A percentile compares a stretch with the other conserved stretches of the same genome.
These are phyloP conservation scores for Pseudohyphozyma bogoriensis DNA, from an alignment of 768 basidiomycete genomes.

Conservation along the genomic window DNA sequence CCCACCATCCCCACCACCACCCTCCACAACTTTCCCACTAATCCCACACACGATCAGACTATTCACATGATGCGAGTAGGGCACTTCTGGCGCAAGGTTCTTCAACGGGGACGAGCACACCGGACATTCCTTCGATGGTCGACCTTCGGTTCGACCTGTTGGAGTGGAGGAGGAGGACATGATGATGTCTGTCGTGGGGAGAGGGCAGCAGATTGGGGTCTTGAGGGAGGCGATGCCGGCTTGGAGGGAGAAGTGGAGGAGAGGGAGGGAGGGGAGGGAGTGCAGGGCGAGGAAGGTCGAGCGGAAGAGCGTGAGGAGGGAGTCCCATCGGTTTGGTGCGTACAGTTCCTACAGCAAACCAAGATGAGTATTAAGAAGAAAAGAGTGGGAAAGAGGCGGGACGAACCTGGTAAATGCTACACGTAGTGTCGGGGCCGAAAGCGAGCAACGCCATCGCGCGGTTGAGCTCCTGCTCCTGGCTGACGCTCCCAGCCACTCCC, in stretches of 20 bases:
- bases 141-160: conserved; percentile 19
- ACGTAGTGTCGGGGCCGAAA: conserved; percentile 52
- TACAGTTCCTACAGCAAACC: conserved; percentile 58
- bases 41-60: conserved; percentile 89
- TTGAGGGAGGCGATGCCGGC: conserved; percentile 86
- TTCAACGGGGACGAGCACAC: conserved; percentile 67
- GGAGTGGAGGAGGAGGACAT: conserved; percentile 1
- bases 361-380: neutral
- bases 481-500: conserved; percentile 36
- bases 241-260: conserved; percentile 77
- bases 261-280: conserved; percentile 72
- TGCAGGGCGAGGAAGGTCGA: conserved; percentile 77
- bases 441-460: conserved; percentile 69
- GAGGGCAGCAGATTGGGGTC: conserved; percentile 64
- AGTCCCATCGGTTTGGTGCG: conserved; percentile 64
- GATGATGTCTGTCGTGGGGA: conserved; percentile 50
- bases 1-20: conserved; percentile 42
- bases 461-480: conserved; percentile 55
- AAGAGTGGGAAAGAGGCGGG: neutral
- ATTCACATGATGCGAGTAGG: conserved; percentile 85
- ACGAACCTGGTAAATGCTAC: conserved; percentile 65
- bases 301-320: conserved; percentile 67
- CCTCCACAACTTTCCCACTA: conserved; percentile 89
- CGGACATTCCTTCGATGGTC: conserved; percentile 57
- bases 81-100: conserved; percentile 70